Conservation (phyloP, 306 rosid species). For the Cucurbita pepo region DNA sequence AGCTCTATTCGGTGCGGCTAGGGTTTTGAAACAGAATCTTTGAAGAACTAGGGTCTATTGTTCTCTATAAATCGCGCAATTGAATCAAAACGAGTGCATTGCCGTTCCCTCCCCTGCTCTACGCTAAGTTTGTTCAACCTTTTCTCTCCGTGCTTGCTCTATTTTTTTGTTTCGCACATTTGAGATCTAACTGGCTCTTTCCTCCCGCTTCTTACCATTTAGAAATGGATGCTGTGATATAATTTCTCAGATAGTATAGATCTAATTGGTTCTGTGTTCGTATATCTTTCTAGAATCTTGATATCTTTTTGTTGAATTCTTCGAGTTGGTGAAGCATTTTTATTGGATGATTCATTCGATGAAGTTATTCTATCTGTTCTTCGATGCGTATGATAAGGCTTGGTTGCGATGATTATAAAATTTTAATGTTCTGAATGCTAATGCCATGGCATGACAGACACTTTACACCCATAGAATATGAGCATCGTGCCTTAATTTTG, state of each 20-base stretch:
- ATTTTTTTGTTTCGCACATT: background rate
- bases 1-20: background rate
- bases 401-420: background rate
- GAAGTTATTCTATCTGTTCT: background rate
- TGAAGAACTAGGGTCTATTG: background rate
- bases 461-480: no score
- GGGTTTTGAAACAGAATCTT: background rate
- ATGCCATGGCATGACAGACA: no score
- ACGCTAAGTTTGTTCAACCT: background rate
- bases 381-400: background rate
- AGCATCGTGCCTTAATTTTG: no score
- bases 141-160: rapidly evolving
- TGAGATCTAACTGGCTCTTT: background rate
- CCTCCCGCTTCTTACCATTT: background rate
- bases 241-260: background rate
- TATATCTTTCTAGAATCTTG: background rate
- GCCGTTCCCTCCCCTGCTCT: no score
- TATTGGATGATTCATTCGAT: background rate
- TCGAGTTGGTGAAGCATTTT: background rate
- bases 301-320: background rate
- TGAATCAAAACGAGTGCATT: no score
- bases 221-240: background rate
- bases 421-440: no score
- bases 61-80: background rate
- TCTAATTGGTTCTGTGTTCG: background rate